A percentile compares a stretch with the other conserved stretches of the same genome.
Conservation (phyloP, 495 filamentous ascomycete genomes). For the Hypoxylon perforatum region DNA sequence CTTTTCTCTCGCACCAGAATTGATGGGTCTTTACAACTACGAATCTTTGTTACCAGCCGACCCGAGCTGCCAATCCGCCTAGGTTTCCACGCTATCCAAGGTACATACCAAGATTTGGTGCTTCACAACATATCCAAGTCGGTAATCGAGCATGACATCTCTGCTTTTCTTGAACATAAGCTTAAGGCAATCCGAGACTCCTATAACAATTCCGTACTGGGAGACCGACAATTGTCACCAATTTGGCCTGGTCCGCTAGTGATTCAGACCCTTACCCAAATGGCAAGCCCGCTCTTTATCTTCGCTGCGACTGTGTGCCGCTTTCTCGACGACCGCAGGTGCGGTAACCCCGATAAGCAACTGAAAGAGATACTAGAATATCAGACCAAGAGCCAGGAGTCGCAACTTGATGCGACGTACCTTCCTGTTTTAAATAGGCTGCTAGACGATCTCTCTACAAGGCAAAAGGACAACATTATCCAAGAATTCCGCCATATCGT, state of each 20-base stretch:
- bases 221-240: conserved; percentile 12
- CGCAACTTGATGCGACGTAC: too few species aligned
- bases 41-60: conserved; percentile 52
- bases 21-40: background rate
- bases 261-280: conserved; percentile 48
- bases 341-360: too few species aligned
- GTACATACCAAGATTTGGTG: conserved; percentile 41
- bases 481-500: too few species aligned
- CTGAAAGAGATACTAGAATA: too few species aligned
- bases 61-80: conserved; percentile 58
- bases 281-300: conserved; percentile 57
- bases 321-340: conserved; percentile 36
- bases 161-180: conserved; percentile 43
- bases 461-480: too few species aligned
- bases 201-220: conserved; percentile 32
- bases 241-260: conserved; percentile 54
- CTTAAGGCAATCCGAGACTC: conserved; percentile 37
- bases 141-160: conserved; percentile 50
- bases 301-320: conserved; percentile 56
- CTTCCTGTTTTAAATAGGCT: too few species aligned
- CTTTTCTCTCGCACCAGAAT: conserved; percentile 40
- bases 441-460: too few species aligned
- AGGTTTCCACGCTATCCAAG: conserved; percentile 41
- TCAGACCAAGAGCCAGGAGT: too few species aligned
- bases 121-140: conserved; percentile 47